These are phyloP conservation scores for Eucalyptus pauciflora DNA, from an alignment of 345 rosid species.

Conservation along the genomic window DNA sequence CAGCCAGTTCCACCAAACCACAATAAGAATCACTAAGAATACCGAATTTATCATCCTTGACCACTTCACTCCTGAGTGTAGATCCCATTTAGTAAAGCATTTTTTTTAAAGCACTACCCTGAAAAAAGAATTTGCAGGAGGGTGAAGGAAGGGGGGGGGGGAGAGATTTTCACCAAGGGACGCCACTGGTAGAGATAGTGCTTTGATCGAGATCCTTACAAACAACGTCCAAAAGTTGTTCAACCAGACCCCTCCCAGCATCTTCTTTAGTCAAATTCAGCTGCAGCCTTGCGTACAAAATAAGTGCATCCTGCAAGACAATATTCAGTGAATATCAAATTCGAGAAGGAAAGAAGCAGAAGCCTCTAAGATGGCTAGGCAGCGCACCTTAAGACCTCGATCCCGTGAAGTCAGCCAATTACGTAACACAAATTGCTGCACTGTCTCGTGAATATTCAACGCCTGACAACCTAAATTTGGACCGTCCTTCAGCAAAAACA, in stretches of 20 bases:
- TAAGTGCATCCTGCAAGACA: conserved; percentile 57
- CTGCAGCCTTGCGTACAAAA: conserved; percentile 63
- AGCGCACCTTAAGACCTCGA: conserved; percentile 58
- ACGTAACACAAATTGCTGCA: conserved; percentile 44
- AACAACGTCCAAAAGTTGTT: conserved; percentile 69
- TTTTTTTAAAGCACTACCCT: background rate
- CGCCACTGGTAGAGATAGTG: conserved; percentile 27
- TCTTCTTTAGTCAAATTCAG: conserved; percentile 53
- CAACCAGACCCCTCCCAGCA: conserved; percentile 43
- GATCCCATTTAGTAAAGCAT: background rate
- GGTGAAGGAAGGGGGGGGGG: background rate
- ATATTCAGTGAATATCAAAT: background rate
- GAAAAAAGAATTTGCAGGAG: background rate
- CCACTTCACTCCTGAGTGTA: conserved; percentile 52
- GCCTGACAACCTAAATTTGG: conserved; percentile 70
- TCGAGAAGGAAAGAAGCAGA: background rate
- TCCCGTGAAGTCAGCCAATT: conserved; percentile 76
- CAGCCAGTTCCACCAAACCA: conserved; percentile 73
- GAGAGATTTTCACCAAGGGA: conserved; percentile 32
- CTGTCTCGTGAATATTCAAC: conserved; percentile 57
- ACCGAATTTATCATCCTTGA: conserved; percentile 71
- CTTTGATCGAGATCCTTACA: conserved; percentile 81
- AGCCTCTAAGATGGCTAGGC: background rate
- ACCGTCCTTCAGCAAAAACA: conserved; percentile 71
- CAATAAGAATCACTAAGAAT: conserved; percentile 44